A percentile compares a stretch with the other conserved stretches of the same genome.
These are phyloP conservation scores for Malus domestica DNA, from an alignment of 306 rosid species.

Conservation along the genomic window ASM211411v1 NC_041797.1:13762501-13763000, in stretches of 20 bases:
- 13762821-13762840: not conserved
- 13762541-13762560: constrained; percentile 39
- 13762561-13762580: constrained; percentile 38
- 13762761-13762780: not conserved
- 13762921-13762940: constrained; percentile 65
- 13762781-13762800: not conserved
- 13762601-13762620: constrained; percentile 25
- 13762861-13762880: constrained; percentile 27
- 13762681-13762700: constrained; percentile 38
- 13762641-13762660: constrained; percentile 33
- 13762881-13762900: constrained; percentile 40
- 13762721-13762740: constrained; percentile 33
- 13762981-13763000: constrained; percentile 61
- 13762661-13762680: constrained; percentile 25
- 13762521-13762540: constrained; percentile 35
- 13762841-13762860: not conserved
- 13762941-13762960: constrained; percentile 56
- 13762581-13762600: constrained; percentile 32
- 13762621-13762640: constrained; percentile 32
- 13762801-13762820: not conserved
- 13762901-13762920: constrained; percentile 68
- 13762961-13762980: constrained; percentile 52
- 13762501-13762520: constrained; percentile 21
- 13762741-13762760: constrained; percentile 40
- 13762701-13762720: constrained; percentile 40